Conservation (phyloP, 1,139 yeast genomes). For the Sugiyamaella xylanicola region DNA sequence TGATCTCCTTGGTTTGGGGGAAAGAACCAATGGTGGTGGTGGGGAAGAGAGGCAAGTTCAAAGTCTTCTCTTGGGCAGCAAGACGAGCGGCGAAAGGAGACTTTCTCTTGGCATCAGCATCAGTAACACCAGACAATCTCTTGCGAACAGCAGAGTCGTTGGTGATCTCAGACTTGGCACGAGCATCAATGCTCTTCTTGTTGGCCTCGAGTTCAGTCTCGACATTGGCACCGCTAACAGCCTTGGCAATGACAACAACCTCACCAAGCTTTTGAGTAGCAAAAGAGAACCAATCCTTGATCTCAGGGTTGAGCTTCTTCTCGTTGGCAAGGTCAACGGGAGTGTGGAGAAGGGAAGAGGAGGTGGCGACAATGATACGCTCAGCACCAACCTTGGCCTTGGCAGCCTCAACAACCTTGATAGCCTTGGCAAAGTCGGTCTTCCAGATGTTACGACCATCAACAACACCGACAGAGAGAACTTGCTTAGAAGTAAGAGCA, state of each 20-base stretch:
- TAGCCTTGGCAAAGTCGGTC: constrained; percentile 87
- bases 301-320: constrained; percentile 83
- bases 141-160: constrained; percentile 88
- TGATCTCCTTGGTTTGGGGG: constrained; percentile 99
- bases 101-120: constrained; percentile 70
- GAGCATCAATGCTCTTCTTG: constrained; percentile 81
- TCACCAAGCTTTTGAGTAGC: constrained; percentile 95
- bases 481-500: constrained; percentile 67
- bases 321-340: constrained; percentile 95
- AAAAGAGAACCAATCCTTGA: constrained; percentile 97
- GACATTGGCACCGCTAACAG: constrained; percentile 68
- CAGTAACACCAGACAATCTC: constrained; percentile 81
- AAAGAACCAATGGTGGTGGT: constrained; percentile 99
- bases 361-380: constrained; percentile 88
- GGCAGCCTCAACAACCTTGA: constrained; percentile 79
- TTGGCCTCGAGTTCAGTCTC: constrained; percentile 70
- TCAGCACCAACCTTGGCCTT: constrained; percentile 82
- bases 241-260: constrained; percentile 89
- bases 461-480: constrained; percentile 92
- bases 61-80: constrained; percentile 79
- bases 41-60: constrained; percentile 97
- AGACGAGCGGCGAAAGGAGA: constrained; percentile 85
- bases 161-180: constrained; percentile 85
- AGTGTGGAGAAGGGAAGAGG: constrained; percentile 96
- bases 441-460: constrained; percentile 99